These are phyloP conservation scores for Ophiorrhiza pumila DNA, from an alignment of 257 asterid species.

Conservation along the genomic window DNA sequence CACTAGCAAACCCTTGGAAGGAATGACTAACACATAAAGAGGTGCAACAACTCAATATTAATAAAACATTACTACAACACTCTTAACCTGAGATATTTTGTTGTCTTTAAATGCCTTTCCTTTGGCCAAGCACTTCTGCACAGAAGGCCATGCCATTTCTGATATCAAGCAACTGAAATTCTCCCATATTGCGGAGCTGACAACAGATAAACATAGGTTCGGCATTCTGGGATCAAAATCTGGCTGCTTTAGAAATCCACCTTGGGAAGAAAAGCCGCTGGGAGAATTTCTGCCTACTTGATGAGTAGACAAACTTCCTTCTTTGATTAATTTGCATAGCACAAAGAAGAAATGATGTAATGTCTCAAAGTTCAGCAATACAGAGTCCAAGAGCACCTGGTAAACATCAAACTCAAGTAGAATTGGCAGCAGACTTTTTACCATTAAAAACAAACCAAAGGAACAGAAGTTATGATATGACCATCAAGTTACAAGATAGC, in stretches of 20 bases:
- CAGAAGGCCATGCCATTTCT: constrained; percentile 70
- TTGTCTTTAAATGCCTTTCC: constrained; percentile 73
- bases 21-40: background rate
- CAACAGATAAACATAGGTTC: constrained; percentile 33
- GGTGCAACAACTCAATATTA: background rate
- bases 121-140: constrained; percentile 70
- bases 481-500: background rate
- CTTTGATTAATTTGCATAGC: constrained; percentile 80
- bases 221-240: constrained; percentile 36
- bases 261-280: constrained; percentile 55
- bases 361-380: constrained; percentile 60
- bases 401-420: constrained; percentile 4
- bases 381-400: constrained; percentile 82
- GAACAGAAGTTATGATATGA: background rate
- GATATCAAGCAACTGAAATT: constrained; percentile 64
- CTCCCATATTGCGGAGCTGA: constrained; percentile 55
- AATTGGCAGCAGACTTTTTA: background rate
- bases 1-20: background rate
- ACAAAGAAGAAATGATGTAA: constrained; percentile 91
- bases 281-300: constrained; percentile 29
- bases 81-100: constrained; percentile 70
- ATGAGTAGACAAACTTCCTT: constrained; percentile 52
- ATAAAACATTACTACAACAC: background rate
- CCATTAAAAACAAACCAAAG: background rate
- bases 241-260: constrained; percentile 81